Conservation (phyloP, 495 filamentous ascomycete species). For the Pseudevernia furfuracea region DNA sequence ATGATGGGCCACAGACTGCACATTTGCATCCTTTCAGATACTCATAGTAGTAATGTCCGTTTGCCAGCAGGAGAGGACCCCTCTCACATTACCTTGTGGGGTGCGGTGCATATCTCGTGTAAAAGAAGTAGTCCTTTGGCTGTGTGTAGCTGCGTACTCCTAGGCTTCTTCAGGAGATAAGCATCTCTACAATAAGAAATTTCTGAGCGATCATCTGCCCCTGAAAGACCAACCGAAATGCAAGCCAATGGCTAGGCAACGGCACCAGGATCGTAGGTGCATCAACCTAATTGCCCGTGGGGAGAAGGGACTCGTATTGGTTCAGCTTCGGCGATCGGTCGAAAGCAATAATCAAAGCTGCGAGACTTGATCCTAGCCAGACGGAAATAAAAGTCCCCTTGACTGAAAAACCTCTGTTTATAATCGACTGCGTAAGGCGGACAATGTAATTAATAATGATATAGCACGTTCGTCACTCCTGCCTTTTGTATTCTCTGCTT, state of each 20-base stretch:
- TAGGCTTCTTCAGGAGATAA: too few relatives aligned
- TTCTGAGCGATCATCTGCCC: neutral
- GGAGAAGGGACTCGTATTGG: neutral
- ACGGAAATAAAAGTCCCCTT: neutral
- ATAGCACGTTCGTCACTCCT: neutral
- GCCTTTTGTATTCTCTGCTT: neutral
- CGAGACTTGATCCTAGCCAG: neutral
- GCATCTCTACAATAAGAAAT: too few relatives aligned
- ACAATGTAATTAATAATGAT: neutral
- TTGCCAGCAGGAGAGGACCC: too few relatives aligned
- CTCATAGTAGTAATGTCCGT: too few relatives aligned
- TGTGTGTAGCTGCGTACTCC: too few relatives aligned
- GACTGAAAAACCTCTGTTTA: neutral
- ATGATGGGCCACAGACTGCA: too few relatives aligned
- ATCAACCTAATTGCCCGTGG: neutral
- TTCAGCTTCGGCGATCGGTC: neutral
- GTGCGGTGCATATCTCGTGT: too few relatives aligned
- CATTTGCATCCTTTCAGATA: too few relatives aligned
- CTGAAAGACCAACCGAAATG: neutral
- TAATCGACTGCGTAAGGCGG: neutral
- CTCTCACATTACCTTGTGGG: too few relatives aligned
- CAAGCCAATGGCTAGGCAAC: neutral
- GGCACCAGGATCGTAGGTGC: neutral
- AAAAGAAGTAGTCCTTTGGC: too few relatives aligned
- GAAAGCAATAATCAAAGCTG: neutral